phyloP scores from a whole-genome alignment of 2,329 filamentous ascomycete genomes.

The Fusarium agapanthi region DNA sequence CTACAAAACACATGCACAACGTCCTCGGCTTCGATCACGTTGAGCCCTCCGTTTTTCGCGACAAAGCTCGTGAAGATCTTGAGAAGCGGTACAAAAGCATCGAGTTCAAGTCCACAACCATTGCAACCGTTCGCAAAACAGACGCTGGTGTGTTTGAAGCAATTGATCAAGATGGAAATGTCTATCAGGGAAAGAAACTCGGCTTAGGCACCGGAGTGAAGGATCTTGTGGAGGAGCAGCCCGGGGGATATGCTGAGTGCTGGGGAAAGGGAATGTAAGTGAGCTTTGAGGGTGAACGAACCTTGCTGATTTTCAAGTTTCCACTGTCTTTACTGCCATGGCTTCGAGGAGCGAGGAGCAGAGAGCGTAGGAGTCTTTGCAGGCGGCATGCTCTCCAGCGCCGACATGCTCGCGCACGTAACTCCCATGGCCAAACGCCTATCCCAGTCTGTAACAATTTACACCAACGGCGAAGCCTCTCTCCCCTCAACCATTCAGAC shows the following conservation, averaged over 20 bases:
- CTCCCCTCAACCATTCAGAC: slow-evolving; percentile 44
- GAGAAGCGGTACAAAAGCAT: slow-evolving; percentile 47
- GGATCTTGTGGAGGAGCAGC: slow-evolving; percentile 58
- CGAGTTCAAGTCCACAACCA: slow-evolving; percentile 43
- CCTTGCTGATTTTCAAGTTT: slow-evolving; percentile 46
- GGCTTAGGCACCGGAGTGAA: slow-evolving; percentile 63
- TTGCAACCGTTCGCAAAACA: slow-evolving; percentile 43
- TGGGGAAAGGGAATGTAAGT: slow-evolving; percentile 63
- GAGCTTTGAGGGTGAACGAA: background rate
- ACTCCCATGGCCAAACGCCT: slow-evolving; percentile 56
- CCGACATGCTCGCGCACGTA: slow-evolving; percentile 50
- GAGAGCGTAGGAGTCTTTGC: slow-evolving; percentile 58
- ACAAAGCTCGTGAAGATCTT: slow-evolving; percentile 47
- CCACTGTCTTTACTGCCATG: slow-evolving; percentile 69
- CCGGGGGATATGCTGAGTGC: slow-evolving; percentile 63
- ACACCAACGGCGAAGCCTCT: slow-evolving; percentile 56
- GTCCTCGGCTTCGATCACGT: slow-evolving; percentile 52
- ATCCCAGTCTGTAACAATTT: slow-evolving; percentile 56
- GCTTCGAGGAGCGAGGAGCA: slow-evolving; percentile 63
- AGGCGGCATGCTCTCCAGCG: slow-evolving; percentile 45
- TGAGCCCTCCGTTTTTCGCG: slow-evolving; percentile 47
- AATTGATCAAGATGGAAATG: slow-evolving; percentile 51
- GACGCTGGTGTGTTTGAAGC: slow-evolving; percentile 47
- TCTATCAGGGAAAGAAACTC: slow-evolving; percentile 61
- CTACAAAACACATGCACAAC: slow-evolving; percentile 59